Evolutionary conservation across 2,329 filamentous ascomycete species (phyloP).

Genomic region (Emmonsiellopsis sp.): DNA sequence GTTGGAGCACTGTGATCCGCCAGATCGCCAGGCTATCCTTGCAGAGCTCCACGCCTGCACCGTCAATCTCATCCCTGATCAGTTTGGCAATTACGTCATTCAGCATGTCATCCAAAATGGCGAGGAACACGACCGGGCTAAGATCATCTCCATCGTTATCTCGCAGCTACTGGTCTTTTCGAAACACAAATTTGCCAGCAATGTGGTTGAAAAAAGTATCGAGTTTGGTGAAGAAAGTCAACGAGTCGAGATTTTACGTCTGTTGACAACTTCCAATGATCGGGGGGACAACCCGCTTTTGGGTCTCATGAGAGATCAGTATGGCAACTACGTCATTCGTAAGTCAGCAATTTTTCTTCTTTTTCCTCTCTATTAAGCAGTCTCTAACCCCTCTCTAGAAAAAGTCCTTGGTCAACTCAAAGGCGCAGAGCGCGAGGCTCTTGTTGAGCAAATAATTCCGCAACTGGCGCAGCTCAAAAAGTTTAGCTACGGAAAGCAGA

Average conservation of each 20-base stretch:
- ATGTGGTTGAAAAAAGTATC: constrained; percentile 92
- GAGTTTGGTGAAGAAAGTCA: constrained; percentile 60
- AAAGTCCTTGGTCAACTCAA: constrained; percentile 62
- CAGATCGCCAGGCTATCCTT: constrained; percentile 63
- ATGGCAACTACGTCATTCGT: constrained; percentile 95
- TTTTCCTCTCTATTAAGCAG: neutral
- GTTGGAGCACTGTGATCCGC: constrained; percentile 68
- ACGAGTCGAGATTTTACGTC: constrained; percentile 56
- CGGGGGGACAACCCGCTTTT: constrained; percentile 63
- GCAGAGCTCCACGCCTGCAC: constrained; percentile 68
- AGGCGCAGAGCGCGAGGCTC: constrained; percentile 47
- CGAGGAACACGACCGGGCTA: constrained; percentile 58
- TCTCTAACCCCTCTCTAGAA: constrained; percentile 45
- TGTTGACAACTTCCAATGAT: constrained; percentile 50
- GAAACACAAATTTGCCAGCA: constrained; percentile 94
- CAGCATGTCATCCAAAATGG: constrained; percentile 84
- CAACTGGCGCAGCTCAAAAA: constrained; percentile 55
- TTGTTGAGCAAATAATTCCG: constrained; percentile 55
- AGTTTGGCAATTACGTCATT: constrained; percentile 92
- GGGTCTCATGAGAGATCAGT: constrained; percentile 77
- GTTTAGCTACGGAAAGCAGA: constrained; percentile 56
- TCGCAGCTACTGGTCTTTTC: constrained; percentile 64
- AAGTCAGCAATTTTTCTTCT: constrained; percentile 37
- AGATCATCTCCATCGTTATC: constrained; percentile 65
- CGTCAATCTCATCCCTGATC: constrained; percentile 65